A percentile compares a stretch with the other conserved stretches of the same genome.
These are phyloP conservation scores for Penicillium cosmopolitanum DNA, from an alignment of 495 filamentous ascomycete genomes.

Conservation along the genomic window DNA sequence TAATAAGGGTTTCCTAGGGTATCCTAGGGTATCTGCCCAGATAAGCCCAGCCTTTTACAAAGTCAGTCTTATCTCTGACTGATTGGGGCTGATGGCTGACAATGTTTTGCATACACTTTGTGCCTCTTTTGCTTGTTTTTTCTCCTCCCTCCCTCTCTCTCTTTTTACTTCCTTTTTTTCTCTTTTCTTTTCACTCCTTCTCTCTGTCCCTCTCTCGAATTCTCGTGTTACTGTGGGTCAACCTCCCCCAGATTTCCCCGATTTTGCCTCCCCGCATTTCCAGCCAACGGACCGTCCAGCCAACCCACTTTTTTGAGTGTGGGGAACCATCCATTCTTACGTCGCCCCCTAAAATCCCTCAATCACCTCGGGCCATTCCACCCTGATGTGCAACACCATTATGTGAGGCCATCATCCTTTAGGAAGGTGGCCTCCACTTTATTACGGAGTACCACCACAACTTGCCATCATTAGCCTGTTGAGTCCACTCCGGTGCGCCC, in stretches of 20 bases:
- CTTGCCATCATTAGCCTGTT: no score
- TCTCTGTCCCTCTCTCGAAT: neutral
- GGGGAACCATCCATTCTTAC: neutral
- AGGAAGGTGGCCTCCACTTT: constrained; percentile 5
- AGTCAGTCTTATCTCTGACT: no score
- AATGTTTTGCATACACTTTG: no score
- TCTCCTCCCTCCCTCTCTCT: neutral
- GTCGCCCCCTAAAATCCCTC: constrained; percentile 6
- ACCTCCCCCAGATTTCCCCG: constrained; percentile 1
- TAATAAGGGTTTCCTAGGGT: no score
- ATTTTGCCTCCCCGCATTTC: constrained; percentile 1
- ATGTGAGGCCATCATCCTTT: neutral
- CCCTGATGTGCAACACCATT: neutral
- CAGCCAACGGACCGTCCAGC: neutral
- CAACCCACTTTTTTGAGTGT: constrained; percentile 8
- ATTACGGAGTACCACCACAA: neutral
- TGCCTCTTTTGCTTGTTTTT: neutral
- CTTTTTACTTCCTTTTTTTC: neutral
- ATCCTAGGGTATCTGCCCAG: neutral
- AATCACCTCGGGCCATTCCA: neutral
- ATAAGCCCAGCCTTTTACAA: neutral
- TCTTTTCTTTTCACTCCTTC: neutral
- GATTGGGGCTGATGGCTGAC: no score
- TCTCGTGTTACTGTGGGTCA: neutral
- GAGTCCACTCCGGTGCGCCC: neutral